Evolutionary conservation across 1,284 basidiomycete species (phyloP).

Genomic region (Leccinum solheimii): DNA sequence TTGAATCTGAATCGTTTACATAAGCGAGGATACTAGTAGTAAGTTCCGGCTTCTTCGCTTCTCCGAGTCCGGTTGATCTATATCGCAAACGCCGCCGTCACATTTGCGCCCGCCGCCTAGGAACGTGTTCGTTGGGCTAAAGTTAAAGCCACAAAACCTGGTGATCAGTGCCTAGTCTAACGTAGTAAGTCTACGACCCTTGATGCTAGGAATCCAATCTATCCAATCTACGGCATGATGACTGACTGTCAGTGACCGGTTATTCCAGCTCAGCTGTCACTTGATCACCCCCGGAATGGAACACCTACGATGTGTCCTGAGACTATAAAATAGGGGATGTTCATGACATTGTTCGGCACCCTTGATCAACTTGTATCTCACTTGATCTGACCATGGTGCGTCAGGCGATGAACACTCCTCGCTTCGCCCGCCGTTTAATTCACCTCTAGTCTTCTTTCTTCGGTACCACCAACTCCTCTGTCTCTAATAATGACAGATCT

Average conservation of each 20-base stretch:
- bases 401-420: neutral
- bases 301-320: conserved; percentile 17
- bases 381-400: conserved; percentile 33
- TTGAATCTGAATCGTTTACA: too few relatives aligned
- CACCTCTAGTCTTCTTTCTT: conserved; percentile 55
- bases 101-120: neutral
- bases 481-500: conserved; percentile 36
- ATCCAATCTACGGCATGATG: neutral
- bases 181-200: neutral
- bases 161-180: neutral
- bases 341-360: conserved; percentile 15
- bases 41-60: neutral
- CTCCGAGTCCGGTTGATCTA: neutral
- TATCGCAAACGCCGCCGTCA: neutral
- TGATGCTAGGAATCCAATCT: neutral
- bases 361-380: conserved; percentile 5
- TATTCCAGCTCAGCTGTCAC: conserved; percentile 22
- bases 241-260: neutral
- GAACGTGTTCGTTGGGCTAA: neutral
- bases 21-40: too few relatives aligned
- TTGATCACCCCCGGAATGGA: conserved; percentile 26
- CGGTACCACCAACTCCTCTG: conserved; percentile 49
- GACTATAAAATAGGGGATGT: conserved; percentile 19
- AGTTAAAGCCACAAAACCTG: too few relatives aligned
- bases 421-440: conserved; percentile 3